A percentile compares a stretch with the other conserved stretches of the same genome.
These are phyloP conservation scores for Haplosporangium sp. DNA, from an alignment of 371 early-diverging fungal genomes.

Conservation along the genomic window DNA sequence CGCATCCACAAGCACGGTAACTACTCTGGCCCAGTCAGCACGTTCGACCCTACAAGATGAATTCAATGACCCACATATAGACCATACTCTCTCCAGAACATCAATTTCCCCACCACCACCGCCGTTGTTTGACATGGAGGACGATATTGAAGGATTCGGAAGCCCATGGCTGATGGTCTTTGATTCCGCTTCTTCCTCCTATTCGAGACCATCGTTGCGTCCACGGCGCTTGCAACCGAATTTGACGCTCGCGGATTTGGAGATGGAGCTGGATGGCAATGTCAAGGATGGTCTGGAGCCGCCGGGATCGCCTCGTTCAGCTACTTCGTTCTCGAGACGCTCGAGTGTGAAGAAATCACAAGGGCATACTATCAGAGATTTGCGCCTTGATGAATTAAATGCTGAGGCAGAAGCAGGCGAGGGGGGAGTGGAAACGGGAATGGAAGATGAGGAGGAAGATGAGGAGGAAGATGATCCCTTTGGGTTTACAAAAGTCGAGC, in stretches of 20 bases:
- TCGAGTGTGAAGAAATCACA: background rate
- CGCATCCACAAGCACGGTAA: background rate
- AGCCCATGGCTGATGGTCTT: conserved; percentile 19
- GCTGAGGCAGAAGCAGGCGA: background rate
- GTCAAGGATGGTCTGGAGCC: background rate
- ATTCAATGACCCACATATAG: background rate
- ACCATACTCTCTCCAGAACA: conserved; percentile 9
- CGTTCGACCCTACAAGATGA: background rate
- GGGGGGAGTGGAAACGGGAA: background rate
- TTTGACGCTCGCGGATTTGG: conserved; percentile 7
- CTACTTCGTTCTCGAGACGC: background rate
- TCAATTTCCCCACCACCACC: conserved; percentile 27
- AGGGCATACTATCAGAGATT: background rate
- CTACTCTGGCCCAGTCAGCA: background rate
- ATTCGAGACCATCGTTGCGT: background rate
- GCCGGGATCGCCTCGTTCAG: no score
- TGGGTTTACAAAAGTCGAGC: conserved; percentile 39
- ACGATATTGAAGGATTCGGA: conserved; percentile 3
- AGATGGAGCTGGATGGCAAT: background rate
- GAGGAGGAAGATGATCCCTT: conserved; percentile 35
- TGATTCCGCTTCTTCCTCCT: conserved; percentile 9
- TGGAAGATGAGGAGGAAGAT: background rate
- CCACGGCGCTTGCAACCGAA: background rate
- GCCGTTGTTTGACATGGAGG: conserved; percentile 21
- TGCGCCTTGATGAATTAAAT: background rate